Conservation (phyloP, 164 flowering plant genomes). For the Nelumbo lutea region DNA sequence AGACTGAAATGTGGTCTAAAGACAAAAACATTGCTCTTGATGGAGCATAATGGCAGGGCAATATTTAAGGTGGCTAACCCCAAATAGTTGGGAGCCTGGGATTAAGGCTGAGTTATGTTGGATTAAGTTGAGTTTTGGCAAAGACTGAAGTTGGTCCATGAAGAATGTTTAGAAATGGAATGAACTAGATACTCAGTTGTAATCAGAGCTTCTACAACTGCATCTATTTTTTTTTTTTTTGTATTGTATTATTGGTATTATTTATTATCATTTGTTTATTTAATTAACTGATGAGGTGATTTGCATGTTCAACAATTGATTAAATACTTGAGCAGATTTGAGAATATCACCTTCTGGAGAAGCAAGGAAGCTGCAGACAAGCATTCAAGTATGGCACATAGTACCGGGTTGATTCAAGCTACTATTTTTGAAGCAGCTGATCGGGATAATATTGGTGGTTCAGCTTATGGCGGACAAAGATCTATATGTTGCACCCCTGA, state of each 20-base stretch:
- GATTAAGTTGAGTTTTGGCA: too few relatives aligned
- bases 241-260: background rate
- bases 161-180: too few relatives aligned
- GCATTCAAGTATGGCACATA: constrained; percentile 41
- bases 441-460: constrained; percentile 92
- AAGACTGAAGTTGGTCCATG: too few relatives aligned
- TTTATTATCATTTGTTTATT: background rate
- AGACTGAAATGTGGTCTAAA: too few relatives aligned
- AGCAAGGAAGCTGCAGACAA: constrained; percentile 50
- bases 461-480: constrained; percentile 93
- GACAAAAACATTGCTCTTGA: too few relatives aligned
- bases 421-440: constrained; percentile 89
- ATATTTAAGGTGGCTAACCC: too few relatives aligned
- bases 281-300: background rate
- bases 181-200: too few relatives aligned
- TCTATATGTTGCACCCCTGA: constrained; percentile 93
- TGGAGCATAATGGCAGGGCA: too few relatives aligned
- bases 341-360: constrained; percentile 86
- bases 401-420: constrained; percentile 65
- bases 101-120: too few relatives aligned
- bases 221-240: background rate
- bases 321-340: constrained; percentile 43
- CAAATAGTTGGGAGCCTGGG: too few relatives aligned
- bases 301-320: constrained; percentile 3
- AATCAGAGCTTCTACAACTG: too few relatives aligned